phyloP scores from a whole-genome alignment of 805 yeast genomes.

The Sugiyamaella marilandica region DNA sequence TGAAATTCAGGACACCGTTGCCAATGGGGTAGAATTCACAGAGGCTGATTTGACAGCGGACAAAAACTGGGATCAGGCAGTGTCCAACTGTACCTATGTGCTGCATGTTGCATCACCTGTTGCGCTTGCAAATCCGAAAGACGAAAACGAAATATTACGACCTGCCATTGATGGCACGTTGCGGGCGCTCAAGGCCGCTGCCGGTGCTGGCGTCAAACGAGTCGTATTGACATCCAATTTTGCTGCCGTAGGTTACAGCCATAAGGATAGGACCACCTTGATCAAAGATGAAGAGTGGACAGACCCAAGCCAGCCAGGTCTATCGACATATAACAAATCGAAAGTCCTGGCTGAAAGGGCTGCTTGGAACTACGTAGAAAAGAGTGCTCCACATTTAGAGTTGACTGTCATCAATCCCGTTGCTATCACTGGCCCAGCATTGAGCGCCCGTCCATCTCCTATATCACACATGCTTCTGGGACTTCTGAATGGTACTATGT shows the following conservation, averaged over 20 bases:
- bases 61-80: not conserved
- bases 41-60: not conserved
- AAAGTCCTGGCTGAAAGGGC: conserved; percentile 55
- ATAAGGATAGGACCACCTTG: conserved; percentile 25
- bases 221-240: conserved; percentile 46
- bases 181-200: conserved; percentile 37
- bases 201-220: conserved; percentile 37
- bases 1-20: not conserved
- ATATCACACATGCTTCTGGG: not conserved
- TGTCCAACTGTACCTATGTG: not conserved
- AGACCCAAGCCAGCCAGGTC: not conserved
- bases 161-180: conserved; percentile 48
- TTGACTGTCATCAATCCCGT: conserved; percentile 30
- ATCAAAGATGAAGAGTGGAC: conserved; percentile 1
- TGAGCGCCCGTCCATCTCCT: not conserved
- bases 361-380: conserved; percentile 49
- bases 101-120: not conserved
- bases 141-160: conserved; percentile 37
- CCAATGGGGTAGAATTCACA: not conserved
- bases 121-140: not conserved
- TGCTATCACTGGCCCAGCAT: conserved; percentile 29
- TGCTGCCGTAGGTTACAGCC: conserved; percentile 43
- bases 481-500: not conserved
- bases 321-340: conserved; percentile 34
- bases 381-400: conserved; percentile 22